Evolutionary conservation across 2,329 filamentous ascomycete species (phyloP).

Genomic region (Trichophyton benhamiae): DNA sequence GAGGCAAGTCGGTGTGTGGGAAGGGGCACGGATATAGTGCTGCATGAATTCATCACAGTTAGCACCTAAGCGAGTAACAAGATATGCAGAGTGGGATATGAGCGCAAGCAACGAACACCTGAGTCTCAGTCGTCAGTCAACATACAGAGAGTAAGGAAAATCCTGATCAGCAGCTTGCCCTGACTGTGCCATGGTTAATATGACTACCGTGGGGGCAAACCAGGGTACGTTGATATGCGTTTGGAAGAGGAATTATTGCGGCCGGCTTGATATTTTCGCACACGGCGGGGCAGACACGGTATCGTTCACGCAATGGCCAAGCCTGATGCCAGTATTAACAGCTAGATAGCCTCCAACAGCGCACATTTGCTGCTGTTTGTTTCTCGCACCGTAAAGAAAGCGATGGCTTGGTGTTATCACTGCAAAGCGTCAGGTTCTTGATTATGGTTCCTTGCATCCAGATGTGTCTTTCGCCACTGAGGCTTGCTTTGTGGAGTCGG

Average conservation of each 20-base stretch:
- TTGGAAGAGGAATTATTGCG: not conserved
- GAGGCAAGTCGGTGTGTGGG: conserved; percentile 66
- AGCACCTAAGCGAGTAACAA: not conserved
- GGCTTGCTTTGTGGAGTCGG: not conserved
- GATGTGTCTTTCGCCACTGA: not conserved
- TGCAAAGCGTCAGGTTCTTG: not conserved
- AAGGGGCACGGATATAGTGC: conserved; percentile 63
- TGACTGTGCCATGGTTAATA: not conserved
- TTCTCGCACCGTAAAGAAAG: too few species aligned
- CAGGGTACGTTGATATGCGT: not conserved
- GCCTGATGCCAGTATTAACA: not conserved
- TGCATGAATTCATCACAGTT: conserved; percentile 3
- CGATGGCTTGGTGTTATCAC: too few species aligned
- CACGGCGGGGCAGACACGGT: not conserved
- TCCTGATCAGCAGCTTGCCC: conserved; percentile 27
- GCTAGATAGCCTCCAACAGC: not conserved
- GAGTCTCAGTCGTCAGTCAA: conserved; percentile 13
- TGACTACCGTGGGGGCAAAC: not conserved
- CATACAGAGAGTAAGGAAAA: conserved; percentile 55
- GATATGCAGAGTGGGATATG: not conserved
- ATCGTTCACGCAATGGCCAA: not conserved
- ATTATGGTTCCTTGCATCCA: not conserved
- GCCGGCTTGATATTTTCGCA: not conserved
- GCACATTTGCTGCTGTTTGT: not conserved
- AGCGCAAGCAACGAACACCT: not conserved